A percentile compares a stretch with the other conserved stretches of the same genome.
These are phyloP conservation scores for Brassica hybrid DNA, from an alignment of 441 rosid genomes.

Conservation along the genomic window DNA sequence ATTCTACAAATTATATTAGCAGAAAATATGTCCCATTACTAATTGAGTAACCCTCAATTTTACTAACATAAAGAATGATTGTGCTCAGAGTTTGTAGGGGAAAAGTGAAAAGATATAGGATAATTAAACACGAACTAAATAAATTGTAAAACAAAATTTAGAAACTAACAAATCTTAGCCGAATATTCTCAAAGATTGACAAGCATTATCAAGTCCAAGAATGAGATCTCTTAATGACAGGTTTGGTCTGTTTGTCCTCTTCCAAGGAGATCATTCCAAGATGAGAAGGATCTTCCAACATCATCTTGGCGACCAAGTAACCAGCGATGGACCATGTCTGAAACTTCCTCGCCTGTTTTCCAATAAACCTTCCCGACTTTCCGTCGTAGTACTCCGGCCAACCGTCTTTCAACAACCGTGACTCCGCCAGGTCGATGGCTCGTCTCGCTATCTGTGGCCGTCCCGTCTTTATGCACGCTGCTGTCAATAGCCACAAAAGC, in stretches of 20 bases:
- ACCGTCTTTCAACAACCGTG: constrained; percentile 76
- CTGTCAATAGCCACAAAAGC: constrained; percentile 89
- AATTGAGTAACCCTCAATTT: background rate
- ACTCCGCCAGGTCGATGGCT: constrained; percentile 80
- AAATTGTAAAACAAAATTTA: background rate
- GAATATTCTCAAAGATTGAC: background rate
- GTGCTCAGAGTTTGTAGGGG: background rate
- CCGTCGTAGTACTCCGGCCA: constrained; percentile 99
- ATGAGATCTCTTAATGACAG: constrained; percentile 75
- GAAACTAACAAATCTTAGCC: constrained; percentile 20
- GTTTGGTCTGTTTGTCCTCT: constrained; percentile 93
- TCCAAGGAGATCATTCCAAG: constrained; percentile 93
- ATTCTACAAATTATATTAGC: background rate
- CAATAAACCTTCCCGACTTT: constrained; percentile 71
- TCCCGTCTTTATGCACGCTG: constrained; percentile 95
- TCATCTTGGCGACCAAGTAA: constrained; percentile 93
- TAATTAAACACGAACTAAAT: background rate
- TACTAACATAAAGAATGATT: background rate
- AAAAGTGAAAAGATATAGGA: background rate
- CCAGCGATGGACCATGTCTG: constrained; percentile 98
- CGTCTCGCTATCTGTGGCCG: constrained; percentile 88
- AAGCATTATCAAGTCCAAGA: constrained; percentile 75
- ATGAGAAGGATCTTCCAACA: constrained; percentile 97
- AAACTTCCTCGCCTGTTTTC: constrained; percentile 87
- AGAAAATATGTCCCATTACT: background rate